Conservation (phyloP, 371 early-diverging fungal species). For the Rhizopus delemar region DNA sequence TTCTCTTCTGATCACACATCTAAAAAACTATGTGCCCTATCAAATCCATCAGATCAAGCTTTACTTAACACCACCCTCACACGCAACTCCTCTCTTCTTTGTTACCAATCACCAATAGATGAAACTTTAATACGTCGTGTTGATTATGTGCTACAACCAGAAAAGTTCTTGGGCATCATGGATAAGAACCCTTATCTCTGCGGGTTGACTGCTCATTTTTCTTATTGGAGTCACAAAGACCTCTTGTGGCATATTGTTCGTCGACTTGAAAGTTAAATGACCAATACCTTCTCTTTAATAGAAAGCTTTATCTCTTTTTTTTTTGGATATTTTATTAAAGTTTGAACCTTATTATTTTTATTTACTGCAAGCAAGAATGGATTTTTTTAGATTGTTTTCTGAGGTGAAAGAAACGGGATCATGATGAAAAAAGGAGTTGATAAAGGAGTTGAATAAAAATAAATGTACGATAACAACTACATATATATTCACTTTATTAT, state of each 20-base stretch:
- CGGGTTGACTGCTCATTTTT: conserved; percentile 52
- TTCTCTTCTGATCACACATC: background rate
- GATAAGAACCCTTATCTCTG: conserved; percentile 43
- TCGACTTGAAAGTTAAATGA: conserved; percentile 15
- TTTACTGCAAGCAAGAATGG: too few relatives aligned
- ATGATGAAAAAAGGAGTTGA: background rate
- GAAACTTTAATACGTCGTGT: conserved; percentile 23
- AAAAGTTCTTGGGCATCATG: conserved; percentile 44
- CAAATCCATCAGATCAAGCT: background rate
- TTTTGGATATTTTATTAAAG: too few relatives aligned
- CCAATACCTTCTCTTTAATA: background rate
- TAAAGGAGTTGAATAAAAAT: background rate
- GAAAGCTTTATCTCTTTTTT: background rate
- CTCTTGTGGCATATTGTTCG: conserved; percentile 52
- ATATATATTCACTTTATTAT: too few relatives aligned
- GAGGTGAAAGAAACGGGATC: too few relatives aligned
- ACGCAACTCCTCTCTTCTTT: background rate
- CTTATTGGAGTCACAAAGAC: conserved; percentile 55
- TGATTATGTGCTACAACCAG: conserved; percentile 46
- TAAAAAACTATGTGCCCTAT: background rate
- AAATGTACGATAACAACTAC: too few relatives aligned
- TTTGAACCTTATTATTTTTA: too few relatives aligned
- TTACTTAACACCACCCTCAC: background rate
- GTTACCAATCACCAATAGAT: background rate
- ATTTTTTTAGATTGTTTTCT: too few relatives aligned